Percentiles rank a stretch among this genome's conserved stretches.
These are phyloP conservation scores for Coemansia sp. DNA, from an alignment of 192 early-diverging fungal species.

Conservation along the genomic window DNA sequence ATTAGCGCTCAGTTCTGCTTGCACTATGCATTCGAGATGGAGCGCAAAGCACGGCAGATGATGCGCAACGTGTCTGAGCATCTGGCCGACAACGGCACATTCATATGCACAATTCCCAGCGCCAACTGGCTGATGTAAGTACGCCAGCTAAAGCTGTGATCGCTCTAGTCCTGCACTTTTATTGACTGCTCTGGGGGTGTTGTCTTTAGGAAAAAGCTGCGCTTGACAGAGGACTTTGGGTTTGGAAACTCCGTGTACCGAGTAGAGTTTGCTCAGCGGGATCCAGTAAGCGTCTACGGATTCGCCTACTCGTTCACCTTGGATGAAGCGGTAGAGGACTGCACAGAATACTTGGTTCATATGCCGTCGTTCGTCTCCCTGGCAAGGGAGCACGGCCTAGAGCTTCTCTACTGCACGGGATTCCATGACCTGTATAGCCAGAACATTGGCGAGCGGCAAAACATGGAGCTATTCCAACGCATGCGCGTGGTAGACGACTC, in stretches of 20 bases:
- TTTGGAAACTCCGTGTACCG: conserved; percentile 90
- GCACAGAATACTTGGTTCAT: conserved; percentile 92
- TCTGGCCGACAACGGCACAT: conserved; percentile 72
- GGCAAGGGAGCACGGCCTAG: conserved; percentile 79
- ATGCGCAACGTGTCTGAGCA: conserved; percentile 73
- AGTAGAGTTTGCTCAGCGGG: conserved; percentile 76
- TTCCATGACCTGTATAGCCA: conserved; percentile 85
- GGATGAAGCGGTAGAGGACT: conserved; percentile 93
- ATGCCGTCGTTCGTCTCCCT: conserved; percentile 78
- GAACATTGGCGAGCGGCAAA: conserved; percentile 55
- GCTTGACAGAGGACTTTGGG: conserved; percentile 19
- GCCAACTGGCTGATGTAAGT: conserved; percentile 83
- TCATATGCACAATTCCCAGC: conserved; percentile 93
- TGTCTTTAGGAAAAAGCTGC: conserved; percentile 55
- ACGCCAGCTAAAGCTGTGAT: background rate
- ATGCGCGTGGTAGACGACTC: conserved; percentile 81
- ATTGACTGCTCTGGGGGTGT: background rate
- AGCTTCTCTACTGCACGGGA: conserved; percentile 65
- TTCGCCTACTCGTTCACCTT: conserved; percentile 88
- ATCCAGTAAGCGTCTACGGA: conserved; percentile 67
- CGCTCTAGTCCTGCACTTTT: background rate
- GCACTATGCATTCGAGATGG: conserved; percentile 92
- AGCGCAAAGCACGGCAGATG: conserved; percentile 76
- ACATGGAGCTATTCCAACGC: conserved; percentile 62
- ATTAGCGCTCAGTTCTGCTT: conserved; percentile 97